Conservation (phyloP, 2,329 filamentous ascomycete species). For the Fusarium tjaetaba region DNA sequence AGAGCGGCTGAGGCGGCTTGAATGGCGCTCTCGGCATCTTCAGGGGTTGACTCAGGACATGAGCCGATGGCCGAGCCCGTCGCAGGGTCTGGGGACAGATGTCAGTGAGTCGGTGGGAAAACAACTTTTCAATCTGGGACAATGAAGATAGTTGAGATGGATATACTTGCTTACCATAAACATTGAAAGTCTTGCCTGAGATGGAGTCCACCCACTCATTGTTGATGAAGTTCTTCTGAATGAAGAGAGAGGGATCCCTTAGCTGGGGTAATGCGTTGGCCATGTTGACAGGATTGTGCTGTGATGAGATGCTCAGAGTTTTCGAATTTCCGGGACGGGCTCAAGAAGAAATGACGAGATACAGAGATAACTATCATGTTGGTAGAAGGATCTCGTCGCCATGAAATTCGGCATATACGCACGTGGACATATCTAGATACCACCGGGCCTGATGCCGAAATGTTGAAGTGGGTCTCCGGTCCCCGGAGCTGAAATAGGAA, state of each 20-base stretch:
- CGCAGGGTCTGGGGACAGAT: constrained; percentile 65
- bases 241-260: background rate
- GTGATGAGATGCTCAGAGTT: background rate
- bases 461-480: background rate
- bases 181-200: background rate
- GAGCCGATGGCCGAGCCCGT: constrained; percentile 73
- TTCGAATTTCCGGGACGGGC: background rate
- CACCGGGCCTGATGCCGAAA: background rate
- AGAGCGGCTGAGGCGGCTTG: constrained; percentile 68
- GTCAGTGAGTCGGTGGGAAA: background rate
- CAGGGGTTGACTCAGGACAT: constrained; percentile 73
- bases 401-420: background rate
- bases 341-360: background rate
- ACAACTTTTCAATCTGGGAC: background rate
- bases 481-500: background rate
- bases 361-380: background rate
- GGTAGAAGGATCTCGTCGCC: background rate
- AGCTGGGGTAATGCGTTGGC: background rate
- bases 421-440: background rate
- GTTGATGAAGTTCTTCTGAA: background rate
- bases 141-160: background rate
- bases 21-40: constrained; percentile 75
- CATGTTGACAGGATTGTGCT: background rate
- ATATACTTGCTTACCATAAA: background rate
- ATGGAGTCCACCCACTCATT: background rate